Evolutionary conservation across 129 eudicot species (phyloP).

Genomic region (Flaveria ramosissima): DNA sequence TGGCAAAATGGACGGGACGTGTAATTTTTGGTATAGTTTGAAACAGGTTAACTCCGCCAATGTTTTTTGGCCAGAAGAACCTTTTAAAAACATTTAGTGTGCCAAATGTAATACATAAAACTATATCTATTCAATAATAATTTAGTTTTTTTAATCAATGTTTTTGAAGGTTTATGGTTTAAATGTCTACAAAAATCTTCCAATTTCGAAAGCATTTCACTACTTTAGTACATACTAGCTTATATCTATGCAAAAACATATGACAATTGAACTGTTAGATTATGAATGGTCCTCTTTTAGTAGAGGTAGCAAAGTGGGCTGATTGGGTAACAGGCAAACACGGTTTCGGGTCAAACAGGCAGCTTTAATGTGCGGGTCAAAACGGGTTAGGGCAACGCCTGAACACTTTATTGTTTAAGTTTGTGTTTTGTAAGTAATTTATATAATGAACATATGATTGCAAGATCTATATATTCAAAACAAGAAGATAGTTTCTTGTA

Average conservation of each 20-base stretch:
- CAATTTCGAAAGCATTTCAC: not conserved
- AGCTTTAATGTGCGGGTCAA: not conserved
- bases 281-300: conserved; percentile 8
- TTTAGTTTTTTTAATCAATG: not conserved
- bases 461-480: not conserved
- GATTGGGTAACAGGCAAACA: not conserved
- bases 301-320: not conserved
- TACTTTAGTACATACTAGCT: conserved; percentile 5
- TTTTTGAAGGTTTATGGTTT: not conserved
- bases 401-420: not conserved
- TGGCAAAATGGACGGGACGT: not conserved
- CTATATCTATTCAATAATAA: not conserved
- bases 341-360: not conserved
- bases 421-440: not conserved
- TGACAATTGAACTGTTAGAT: not conserved
- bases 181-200: not conserved
- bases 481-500: not conserved
- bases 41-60: not conserved
- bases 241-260: conserved; percentile 16
- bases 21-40: not conserved
- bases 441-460: not conserved
- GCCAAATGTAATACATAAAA: not conserved
- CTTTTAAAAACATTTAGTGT: not conserved
- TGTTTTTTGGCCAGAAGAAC: not conserved
- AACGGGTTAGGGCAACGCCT: not conserved